These are phyloP conservation scores for Geranium brycei DNA, from an alignment of 345 rosid species.

Conservation along the genomic window DNA sequence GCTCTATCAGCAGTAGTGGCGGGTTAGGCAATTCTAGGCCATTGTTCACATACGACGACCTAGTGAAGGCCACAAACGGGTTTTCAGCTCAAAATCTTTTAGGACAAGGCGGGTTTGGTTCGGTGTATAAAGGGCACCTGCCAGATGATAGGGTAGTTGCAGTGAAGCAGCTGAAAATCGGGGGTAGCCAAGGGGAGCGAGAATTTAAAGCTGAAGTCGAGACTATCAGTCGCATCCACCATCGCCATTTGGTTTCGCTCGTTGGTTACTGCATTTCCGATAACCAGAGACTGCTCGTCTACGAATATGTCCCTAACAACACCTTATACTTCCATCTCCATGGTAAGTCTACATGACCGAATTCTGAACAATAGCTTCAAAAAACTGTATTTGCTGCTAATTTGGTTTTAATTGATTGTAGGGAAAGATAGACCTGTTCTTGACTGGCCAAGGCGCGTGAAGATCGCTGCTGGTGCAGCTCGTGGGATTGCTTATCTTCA, in stretches of 20 bases:
- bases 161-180: conserved; percentile 57
- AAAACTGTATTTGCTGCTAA: background rate
- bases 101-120: conserved; percentile 84
- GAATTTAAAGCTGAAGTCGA: conserved; percentile 82
- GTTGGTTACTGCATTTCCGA: conserved; percentile 79
- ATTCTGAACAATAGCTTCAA: background rate
- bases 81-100: conserved; percentile 56
- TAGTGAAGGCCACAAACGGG: conserved; percentile 51
- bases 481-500: conserved; percentile 87
- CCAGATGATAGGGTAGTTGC: conserved; percentile 71
- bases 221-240: conserved; percentile 72
- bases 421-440: conserved; percentile 40
- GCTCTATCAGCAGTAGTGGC: conserved; percentile 35
- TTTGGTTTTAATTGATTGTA: conserved; percentile 13
- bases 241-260: conserved; percentile 71
- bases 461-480: conserved; percentile 71
- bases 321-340: conserved; percentile 77
- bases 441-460: conserved; percentile 60
- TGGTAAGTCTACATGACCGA: conserved; percentile 19
- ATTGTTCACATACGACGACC: conserved; percentile 51
- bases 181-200: conserved; percentile 70
- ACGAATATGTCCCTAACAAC: conserved; percentile 66
- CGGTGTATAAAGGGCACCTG: conserved; percentile 56
- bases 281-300: conserved; percentile 52
- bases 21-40: conserved; percentile 63